Percentiles rank a stretch among this genome's conserved stretches.
These are phyloP conservation scores for Alternaria infectoria DNA, from an alignment of 2,329 filamentous ascomycete genomes.

Conservation along the genomic window DNA sequence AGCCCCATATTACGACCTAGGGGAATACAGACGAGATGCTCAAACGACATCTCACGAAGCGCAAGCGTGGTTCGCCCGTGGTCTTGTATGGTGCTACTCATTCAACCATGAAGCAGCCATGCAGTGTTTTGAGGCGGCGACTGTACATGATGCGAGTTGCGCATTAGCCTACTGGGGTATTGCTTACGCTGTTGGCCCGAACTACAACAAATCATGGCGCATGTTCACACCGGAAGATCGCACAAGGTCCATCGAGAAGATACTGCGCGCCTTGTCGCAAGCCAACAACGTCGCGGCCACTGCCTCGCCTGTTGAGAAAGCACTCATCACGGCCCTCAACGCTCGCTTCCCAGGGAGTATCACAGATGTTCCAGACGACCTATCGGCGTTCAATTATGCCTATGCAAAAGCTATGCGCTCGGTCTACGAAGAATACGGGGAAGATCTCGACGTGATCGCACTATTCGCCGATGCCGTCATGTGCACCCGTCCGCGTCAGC, in stretches of 20 bases:
- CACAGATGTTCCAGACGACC: neutral
- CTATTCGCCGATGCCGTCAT: constrained; percentile 68
- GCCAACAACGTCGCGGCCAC: neutral
- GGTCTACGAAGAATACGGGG: constrained; percentile 57
- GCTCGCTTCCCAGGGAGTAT: neutral
- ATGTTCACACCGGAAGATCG: constrained; percentile 61
- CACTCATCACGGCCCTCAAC: neutral
- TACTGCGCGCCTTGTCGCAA: constrained; percentile 49
- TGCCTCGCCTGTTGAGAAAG: neutral
- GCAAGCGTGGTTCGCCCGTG: constrained; percentile 71
- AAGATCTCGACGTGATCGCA: constrained; percentile 65
- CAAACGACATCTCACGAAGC: neutral
- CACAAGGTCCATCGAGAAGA: constrained; percentile 60
- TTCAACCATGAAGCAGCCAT: constrained; percentile 75
- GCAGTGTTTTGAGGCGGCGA: constrained; percentile 64
- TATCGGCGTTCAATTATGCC: constrained; percentile 48
- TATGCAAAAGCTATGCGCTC: constrained; percentile 66
- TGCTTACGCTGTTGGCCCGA: constrained; percentile 72
- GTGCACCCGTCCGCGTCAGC: constrained; percentile 65
- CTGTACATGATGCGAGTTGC: constrained; percentile 58
- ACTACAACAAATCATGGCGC: constrained; percentile 77
- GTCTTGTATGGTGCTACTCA: constrained; percentile 71
- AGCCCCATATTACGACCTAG: neutral
- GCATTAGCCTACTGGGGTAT: constrained; percentile 59
- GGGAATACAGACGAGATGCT: neutral